Evolutionary conservation across 148 eudicot species (phyloP), one percentile per base, ranked within the genome.

Genomic region (Dysphania ambrosioides): DNA sequence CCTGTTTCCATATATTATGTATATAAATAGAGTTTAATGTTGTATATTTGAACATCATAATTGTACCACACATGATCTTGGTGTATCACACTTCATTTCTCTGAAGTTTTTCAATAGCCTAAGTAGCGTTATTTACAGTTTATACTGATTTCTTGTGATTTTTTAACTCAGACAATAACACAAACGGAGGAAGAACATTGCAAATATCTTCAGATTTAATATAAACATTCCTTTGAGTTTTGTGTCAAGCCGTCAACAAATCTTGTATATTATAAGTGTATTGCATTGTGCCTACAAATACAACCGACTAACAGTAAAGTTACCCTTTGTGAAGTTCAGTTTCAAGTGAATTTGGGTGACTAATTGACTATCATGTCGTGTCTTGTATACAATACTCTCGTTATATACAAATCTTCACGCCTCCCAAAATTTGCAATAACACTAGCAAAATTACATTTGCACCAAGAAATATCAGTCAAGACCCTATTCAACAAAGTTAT

Each of bases 11-110:
- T 29, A 13, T 42, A 42, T 36, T 18, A 15, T 23, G 51, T 66
- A 47, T 32, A 58, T 53, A 71, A 29, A 56, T 16, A 32, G 57
- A 66, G 70, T 29, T 4, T 31, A 56, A 36, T 41, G 8, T 26
- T 62, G 73, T 72, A 72, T 19, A 72, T 78, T 68, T 23, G 73
- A 72, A 67, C 34, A 2, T 73, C 72, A 31, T 72, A 6, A 36
- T n/a, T 41, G 53, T 38, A 66, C 15, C 53, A 66, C 8, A 66
- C 31, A 12, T 40, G 16, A 41, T n/a, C 2, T 64, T 18, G 1
- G n/a, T 34, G 40, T 64, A 35, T 65, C 26, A 40, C 40, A 64
- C 42, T 38, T 6, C 8, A 12, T 21, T 26, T 16, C 13, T 24
- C 8, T 2, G 26, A 34, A 32, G 67, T 1, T 63, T 31, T 18